These are phyloP conservation scores for Suhomyces sp. DNA, from an alignment of 805 yeast genomes.

Conservation along the genomic window DNA sequence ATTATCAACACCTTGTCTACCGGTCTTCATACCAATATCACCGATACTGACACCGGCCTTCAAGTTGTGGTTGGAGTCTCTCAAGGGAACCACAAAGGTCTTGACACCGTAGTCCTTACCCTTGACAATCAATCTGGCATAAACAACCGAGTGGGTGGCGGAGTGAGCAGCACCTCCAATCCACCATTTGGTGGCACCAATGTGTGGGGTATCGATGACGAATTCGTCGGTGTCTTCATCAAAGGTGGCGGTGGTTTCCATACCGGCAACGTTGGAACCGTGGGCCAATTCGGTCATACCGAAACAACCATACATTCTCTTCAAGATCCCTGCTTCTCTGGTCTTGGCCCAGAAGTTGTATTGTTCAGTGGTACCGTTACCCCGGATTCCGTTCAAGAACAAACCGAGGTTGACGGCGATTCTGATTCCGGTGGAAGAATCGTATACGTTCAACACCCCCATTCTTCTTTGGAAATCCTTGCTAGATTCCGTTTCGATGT, in stretches of 20 bases:
- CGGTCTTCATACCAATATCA: slow-evolving; percentile 94
- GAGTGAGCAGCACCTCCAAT: slow-evolving; percentile 97
- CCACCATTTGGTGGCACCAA: slow-evolving; percentile 98
- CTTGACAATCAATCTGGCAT: slow-evolving; percentile 77
- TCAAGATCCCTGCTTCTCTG: slow-evolving; percentile 59
- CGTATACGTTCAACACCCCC: slow-evolving; percentile 60
- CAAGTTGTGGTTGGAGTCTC: slow-evolving; percentile 72
- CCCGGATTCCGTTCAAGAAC: slow-evolving; percentile 76
- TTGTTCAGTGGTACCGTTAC: slow-evolving; percentile 86
- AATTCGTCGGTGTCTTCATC: slow-evolving; percentile 66
- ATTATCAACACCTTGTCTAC: slow-evolving; percentile 92
- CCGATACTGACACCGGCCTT: slow-evolving; percentile 82
- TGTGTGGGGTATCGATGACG: slow-evolving; percentile 78
- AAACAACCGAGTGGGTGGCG: slow-evolving; percentile 82
- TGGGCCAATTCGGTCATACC: slow-evolving; percentile 68
- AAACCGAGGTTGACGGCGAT: slow-evolving; percentile 86
- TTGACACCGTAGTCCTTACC: slow-evolving; percentile 91
- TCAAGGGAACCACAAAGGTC: slow-evolving; percentile 85
- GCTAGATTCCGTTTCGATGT: slow-evolving; percentile 51
- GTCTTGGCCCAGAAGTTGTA: slow-evolving; percentile 77
- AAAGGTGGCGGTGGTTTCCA: slow-evolving; percentile 69
- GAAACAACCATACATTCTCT: slow-evolving; percentile 61
- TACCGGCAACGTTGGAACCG: slow-evolving; percentile 65
- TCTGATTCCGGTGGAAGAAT: slow-evolving; percentile 80
- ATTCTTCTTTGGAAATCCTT: slow-evolving; percentile 58